Evolutionary conservation across 2,329 filamentous ascomycete species (phyloP).

Genomic region (Calonectria hawksworthii): DNA sequence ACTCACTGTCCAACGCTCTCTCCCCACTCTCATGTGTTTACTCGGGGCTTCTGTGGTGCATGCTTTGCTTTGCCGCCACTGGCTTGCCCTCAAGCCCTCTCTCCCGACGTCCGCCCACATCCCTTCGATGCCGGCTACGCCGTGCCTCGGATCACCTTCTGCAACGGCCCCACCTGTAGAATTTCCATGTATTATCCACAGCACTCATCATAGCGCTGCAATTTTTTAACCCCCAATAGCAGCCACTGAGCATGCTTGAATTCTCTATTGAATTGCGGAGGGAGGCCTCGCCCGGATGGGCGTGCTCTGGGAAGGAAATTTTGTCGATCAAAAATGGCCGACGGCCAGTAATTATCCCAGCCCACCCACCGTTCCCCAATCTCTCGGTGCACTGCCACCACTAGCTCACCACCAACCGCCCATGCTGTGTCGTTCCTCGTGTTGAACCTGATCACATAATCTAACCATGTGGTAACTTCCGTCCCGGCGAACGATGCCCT

Average conservation of each 20-base stretch:
- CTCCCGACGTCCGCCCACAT: slow-evolving; percentile 19
- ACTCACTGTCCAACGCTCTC: background rate
- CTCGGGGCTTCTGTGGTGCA: slow-evolving; percentile 6
- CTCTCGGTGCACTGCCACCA: slow-evolving; percentile 28
- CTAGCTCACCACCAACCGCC: slow-evolving; percentile 13
- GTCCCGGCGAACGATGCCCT: background rate
- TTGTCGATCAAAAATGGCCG: slow-evolving; percentile 1
- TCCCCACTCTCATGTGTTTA: background rate
- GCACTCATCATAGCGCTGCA: slow-evolving; percentile 16
- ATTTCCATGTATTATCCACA: slow-evolving; percentile 19
- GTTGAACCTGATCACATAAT: background rate
- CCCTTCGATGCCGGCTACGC: slow-evolving; percentile 21
- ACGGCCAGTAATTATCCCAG: slow-evolving; percentile 12
- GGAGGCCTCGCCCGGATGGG: background rate
- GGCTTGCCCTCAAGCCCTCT: background rate
- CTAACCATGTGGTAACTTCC: background rate
- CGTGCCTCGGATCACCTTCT: slow-evolving; percentile 13
- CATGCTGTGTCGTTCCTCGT: slow-evolving; percentile 8
- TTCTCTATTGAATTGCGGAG: background rate
- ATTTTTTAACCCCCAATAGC: background rate
- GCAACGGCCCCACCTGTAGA: slow-evolving; percentile 17
- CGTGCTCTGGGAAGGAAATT: background rate
- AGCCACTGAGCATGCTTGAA: background rate
- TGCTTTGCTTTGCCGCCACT: slow-evolving; percentile 6
- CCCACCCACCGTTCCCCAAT: slow-evolving; percentile 13